Conservation (phyloP, 2,329 filamentous ascomycete species). For the Plectosphaerella cucumerina region DNA sequence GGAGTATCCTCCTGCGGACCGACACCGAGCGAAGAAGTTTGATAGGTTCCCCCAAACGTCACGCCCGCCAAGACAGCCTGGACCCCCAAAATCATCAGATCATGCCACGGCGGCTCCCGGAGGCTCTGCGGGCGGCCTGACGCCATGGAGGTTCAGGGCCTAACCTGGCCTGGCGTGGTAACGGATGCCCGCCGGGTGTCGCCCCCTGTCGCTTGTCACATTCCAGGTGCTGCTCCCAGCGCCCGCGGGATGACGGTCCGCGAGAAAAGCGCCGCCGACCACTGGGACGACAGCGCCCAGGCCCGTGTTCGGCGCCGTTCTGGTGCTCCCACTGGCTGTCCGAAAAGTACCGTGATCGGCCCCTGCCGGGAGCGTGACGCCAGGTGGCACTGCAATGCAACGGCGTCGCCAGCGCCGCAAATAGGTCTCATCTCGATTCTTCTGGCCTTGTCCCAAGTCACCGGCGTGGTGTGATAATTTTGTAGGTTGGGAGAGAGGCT, state of each 20-base stretch:
- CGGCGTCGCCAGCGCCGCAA: background rate
- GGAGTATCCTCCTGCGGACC: background rate
- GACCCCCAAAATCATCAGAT: background rate
- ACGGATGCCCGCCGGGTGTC: background rate
- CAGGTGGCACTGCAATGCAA: conserved; percentile 1
- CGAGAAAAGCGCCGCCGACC: background rate
- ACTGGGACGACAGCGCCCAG: background rate
- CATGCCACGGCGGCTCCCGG: background rate
- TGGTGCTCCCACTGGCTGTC: background rate
- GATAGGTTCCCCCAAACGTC: conserved; percentile 33
- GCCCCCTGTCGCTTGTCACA: background rate
- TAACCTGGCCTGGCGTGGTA: no score
- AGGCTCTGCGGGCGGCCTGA: background rate
- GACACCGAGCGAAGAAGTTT: conserved; percentile 4
- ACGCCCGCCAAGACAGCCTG: conserved; percentile 14
- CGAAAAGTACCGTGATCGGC: background rate
- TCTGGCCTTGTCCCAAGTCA: background rate
- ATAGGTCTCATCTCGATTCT: background rate
- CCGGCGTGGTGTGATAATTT: background rate
- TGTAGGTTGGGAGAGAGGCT: no score
- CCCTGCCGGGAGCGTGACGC: background rate
- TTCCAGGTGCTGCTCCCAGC: background rate
- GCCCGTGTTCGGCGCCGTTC: background rate
- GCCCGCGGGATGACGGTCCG: background rate
- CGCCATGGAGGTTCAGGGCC: background rate